phyloP scores from a whole-genome alignment of 768 basidiomycete species.

The Auriscalpium orientale region DNA sequence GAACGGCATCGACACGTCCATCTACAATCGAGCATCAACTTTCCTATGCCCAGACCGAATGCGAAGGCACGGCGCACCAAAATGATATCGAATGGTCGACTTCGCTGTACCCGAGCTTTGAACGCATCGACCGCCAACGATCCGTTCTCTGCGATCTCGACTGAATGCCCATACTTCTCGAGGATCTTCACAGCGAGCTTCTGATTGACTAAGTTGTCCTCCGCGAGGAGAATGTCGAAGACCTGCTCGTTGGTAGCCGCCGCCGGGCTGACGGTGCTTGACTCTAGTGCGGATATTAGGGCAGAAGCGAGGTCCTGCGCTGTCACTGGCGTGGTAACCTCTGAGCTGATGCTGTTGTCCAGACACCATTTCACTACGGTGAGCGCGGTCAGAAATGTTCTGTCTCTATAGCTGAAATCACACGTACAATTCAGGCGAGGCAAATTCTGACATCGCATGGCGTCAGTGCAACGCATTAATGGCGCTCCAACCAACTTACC shows the following conservation, averaged over 20 bases:
- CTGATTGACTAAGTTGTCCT: conserved; percentile 95
- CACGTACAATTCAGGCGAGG: conserved; percentile 66
- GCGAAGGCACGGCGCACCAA: conserved; percentile 46
- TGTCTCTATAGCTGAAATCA: conserved; percentile 1
- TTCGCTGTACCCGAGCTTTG: conserved; percentile 64
- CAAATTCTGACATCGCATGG: conserved; percentile 33
- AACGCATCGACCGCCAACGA: conserved; percentile 89
- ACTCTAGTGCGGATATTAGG: conserved; percentile 89
- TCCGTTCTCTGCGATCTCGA: conserved; percentile 97
- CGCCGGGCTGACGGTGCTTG: conserved; percentile 86
- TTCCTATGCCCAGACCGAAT: neutral
- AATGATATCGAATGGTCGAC: conserved; percentile 83
- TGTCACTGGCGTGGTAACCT: conserved; percentile 85
- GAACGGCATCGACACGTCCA: conserved; percentile 98
- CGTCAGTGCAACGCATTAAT: neutral
- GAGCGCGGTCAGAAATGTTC: conserved; percentile 16
- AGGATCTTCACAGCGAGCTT: conserved; percentile 94
- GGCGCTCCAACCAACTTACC: conserved; percentile 20
- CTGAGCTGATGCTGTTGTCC: conserved; percentile 92
- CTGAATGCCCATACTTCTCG: conserved; percentile 91
- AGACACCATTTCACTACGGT: conserved; percentile 86
- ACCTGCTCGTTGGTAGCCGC: conserved; percentile 78
- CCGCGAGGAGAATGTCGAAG: conserved; percentile 91
- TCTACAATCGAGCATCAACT: conserved; percentile 37
- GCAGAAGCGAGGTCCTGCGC: conserved; percentile 88